phyloP scores from a whole-genome alignment of 768 basidiomycete genomes.

The Termitomyces sp. region DNA sequence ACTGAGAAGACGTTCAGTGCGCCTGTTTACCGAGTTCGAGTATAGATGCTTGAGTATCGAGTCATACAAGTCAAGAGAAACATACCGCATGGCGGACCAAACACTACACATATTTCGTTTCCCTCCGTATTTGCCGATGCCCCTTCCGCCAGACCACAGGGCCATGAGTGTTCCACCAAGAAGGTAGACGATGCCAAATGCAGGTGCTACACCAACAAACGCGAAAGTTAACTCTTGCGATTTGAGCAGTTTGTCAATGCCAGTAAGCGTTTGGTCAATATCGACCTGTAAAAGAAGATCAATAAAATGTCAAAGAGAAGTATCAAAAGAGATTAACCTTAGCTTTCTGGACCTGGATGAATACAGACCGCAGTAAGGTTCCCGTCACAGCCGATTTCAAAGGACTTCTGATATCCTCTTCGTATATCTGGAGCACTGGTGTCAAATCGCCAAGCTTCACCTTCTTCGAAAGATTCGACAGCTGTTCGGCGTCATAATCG shows the following conservation, averaged over 20 bases:
- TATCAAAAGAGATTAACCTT: conserved; percentile 50
- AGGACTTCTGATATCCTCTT: conserved; percentile 89
- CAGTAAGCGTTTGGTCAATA: conserved; percentile 83
- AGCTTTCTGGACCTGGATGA: conserved; percentile 94
- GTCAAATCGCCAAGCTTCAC: conserved; percentile 84
- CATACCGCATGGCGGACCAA: conserved; percentile 72
- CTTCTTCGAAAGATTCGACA: conserved; percentile 62
- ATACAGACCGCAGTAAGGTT: conserved; percentile 76
- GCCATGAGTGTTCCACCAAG: conserved; percentile 50
- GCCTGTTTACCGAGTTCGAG: conserved; percentile 31
- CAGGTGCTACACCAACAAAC: conserved; percentile 94
- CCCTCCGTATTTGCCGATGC: conserved; percentile 58
- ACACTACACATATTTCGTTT: conserved; percentile 48
- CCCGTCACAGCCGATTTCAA: conserved; percentile 79
- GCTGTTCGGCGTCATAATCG: conserved; percentile 57
- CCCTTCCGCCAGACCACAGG: conserved; percentile 50
- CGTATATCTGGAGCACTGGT: conserved; percentile 82
- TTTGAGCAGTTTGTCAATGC: conserved; percentile 91
- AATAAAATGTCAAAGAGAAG: background rate
- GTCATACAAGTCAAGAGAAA: background rate
- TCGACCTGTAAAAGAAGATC: conserved; percentile 60
- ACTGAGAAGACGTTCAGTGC: conserved; percentile 68
- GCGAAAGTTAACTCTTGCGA: conserved; percentile 96
- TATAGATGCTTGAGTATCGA: background rate
- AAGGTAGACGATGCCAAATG: conserved; percentile 76